A percentile compares a stretch with the other conserved stretches of the same genome.
These are phyloP conservation scores for Candida smagusa DNA, from an alignment of 1,139 yeast genomes.

Conservation along the genomic window DNA sequence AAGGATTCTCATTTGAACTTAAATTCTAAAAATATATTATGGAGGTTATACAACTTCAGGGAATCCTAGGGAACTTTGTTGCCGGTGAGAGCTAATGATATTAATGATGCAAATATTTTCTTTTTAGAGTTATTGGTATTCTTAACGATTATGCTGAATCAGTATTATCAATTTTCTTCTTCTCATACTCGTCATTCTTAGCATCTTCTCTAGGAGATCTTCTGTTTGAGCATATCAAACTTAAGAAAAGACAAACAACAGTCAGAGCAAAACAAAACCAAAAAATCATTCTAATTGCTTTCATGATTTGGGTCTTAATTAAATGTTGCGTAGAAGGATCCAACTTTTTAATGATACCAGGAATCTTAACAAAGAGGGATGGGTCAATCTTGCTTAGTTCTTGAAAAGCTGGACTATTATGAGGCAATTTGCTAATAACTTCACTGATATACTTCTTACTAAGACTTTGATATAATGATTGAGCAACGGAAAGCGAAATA, in stretches of 20 bases:
- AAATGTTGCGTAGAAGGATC: conserved; percentile 18
- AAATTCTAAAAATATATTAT: no score
- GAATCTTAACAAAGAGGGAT: conserved; percentile 2
- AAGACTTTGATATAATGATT: conserved; percentile 31
- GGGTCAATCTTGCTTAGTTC: conserved; percentile 17
- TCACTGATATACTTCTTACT: conserved; percentile 7
- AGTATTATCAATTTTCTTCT: conserved; percentile 10
- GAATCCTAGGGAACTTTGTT: no score
- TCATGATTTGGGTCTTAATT: conserved; percentile 31
- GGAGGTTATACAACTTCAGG: no score
- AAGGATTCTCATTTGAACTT: no score
- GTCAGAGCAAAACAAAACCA: conserved; percentile 37
- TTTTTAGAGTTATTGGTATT: no score
- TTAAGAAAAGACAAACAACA: conserved; percentile 24
- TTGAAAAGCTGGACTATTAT: conserved; percentile 14
- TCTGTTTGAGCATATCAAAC: conserved; percentile 18
- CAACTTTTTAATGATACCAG: conserved; percentile 13
- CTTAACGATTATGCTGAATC: no score
- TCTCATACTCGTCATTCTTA: conserved; percentile 8
- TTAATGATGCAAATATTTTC: no score
- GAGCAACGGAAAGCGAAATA: conserved; percentile 16
- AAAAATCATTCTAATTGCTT: conserved; percentile 36
- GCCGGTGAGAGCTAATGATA: no score
- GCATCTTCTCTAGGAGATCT: conserved; percentile 13
- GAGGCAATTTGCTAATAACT: conserved; percentile 13